A percentile compares a stretch with the other conserved stretches of the same genome.
These are phyloP conservation scores for Candida dendrica DNA, from an alignment of 805 yeast genomes.

Conservation along the genomic window DNA sequence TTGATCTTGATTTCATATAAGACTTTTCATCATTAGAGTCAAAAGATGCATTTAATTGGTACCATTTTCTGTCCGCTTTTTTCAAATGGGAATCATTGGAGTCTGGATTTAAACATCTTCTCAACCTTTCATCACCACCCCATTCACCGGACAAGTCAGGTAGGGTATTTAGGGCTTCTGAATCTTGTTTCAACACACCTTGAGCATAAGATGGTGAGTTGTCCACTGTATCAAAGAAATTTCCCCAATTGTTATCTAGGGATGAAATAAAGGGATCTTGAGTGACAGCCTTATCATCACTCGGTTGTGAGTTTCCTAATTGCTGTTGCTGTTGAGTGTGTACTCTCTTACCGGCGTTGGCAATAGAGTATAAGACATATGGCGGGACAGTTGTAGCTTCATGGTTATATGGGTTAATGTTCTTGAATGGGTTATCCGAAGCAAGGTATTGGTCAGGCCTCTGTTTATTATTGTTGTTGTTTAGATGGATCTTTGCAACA, in stretches of 20 bases:
- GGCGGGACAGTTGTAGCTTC: slow-evolving; percentile 49
- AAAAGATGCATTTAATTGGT: neutral
- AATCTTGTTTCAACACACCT: slow-evolving; percentile 15
- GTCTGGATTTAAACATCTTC: slow-evolving; percentile 37
- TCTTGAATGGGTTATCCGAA: slow-evolving; percentile 8
- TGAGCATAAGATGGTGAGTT: slow-evolving; percentile 31
- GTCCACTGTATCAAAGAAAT: slow-evolving; percentile 39
- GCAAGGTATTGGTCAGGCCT: neutral
- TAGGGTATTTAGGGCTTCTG: slow-evolving; percentile 20
- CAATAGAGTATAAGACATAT: slow-evolving; percentile 51
- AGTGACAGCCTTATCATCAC: slow-evolving; percentile 4
- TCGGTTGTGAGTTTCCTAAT: too few species aligned
- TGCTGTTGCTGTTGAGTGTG: slow-evolving; percentile 2
- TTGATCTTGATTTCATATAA: slow-evolving; percentile 37
- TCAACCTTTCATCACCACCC: slow-evolving; percentile 67
- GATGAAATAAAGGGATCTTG: slow-evolving; percentile 29
- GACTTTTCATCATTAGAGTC: slow-evolving; percentile 18
- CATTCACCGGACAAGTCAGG: slow-evolving; percentile 47
- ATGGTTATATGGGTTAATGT: slow-evolving; percentile 27
- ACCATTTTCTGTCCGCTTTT: slow-evolving; percentile 4
- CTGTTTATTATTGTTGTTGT: too few species aligned
- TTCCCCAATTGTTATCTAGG: slow-evolving; percentile 42
- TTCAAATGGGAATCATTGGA: neutral
- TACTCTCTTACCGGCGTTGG: slow-evolving; percentile 20
- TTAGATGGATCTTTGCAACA: neutral